Percentiles rank a stretch among this genome's conserved stretches.
phyloP scores from a whole-genome alignment of 1,284 basidiomycete species.

The Porphyrellus sp. region DNA sequence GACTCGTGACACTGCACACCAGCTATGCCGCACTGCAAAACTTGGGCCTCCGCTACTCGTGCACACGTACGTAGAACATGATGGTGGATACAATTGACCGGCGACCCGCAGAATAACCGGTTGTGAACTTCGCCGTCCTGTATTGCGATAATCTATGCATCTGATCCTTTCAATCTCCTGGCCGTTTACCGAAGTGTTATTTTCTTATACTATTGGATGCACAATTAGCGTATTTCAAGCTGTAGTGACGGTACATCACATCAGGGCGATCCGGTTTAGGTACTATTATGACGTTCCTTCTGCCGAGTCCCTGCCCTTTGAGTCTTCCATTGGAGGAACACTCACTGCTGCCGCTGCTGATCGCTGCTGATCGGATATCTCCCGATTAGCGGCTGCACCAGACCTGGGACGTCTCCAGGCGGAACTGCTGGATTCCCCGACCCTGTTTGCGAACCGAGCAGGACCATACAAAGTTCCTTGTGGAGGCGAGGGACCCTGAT shows the following conservation, averaged over 20 bases:
- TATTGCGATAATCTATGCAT: constrained; percentile 15
- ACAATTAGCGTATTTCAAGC: constrained; percentile 23
- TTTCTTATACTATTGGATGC: constrained; percentile 18
- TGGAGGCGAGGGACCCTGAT: constrained; percentile 13
- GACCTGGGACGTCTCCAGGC: constrained; percentile 22
- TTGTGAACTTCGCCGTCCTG: constrained; percentile 10
- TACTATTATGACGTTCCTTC: constrained; percentile 24
- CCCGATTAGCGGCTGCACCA: constrained; percentile 13
- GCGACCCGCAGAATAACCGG: constrained; percentile 9
- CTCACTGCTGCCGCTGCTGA: constrained; percentile 11
- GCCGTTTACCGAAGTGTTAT: constrained; percentile 26
- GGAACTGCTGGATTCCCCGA: constrained; percentile 10
- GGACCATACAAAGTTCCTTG: constrained; percentile 13
- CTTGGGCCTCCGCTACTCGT: constrained; percentile 8
- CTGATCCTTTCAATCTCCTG: constrained; percentile 35
- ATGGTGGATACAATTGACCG: constrained; percentile 15
- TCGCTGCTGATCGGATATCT: constrained; percentile 16
- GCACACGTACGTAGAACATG: constrained; percentile 6
- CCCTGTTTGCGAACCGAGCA: constrained; percentile 20
- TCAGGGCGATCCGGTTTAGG: constrained; percentile 22
- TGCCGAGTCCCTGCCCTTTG: constrained; percentile 26
- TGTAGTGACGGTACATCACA: constrained; percentile 26
- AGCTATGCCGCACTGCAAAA: constrained; percentile 4
- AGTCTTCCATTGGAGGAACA: constrained; percentile 25
- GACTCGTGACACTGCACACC: constrained; percentile 24